Evolutionary conservation across 257 asterid genomes (phyloP), one percentile per base, ranked within the genome.

Genomic region (Penstemon eatonii): DNA sequence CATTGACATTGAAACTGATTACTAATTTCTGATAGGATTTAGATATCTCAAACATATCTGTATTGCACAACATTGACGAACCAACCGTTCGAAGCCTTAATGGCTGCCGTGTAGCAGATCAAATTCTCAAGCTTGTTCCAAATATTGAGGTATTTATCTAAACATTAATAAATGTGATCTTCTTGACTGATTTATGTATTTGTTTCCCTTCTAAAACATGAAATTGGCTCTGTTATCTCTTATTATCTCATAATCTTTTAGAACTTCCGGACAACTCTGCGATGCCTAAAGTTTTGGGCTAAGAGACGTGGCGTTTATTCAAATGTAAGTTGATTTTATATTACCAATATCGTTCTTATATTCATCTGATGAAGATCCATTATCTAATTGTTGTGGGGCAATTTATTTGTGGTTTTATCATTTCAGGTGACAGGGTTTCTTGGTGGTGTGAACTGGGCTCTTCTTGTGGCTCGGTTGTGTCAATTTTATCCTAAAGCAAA

Each of bases 381-480:
- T 68, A 36, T 12, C 12, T 64, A 41, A 12, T 15, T 1, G 11
- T 72, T 46, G 36, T 12, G 38, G 40, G 25, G 37, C 13, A 4
- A 33, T 39, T 12, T 61, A 6, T 43, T 44, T 50, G 25, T 0
- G 52, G 6, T 46, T 13, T 61, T 53, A 53, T 46, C 72, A 4
- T 78, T 13, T 71, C 75, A 93, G 98, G 97, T 93, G 59, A 94
- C 92, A 63, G 98, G 99, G 59, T 94, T 95, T 86, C 99, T 94
- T 46, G 98, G 99, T 58, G 98, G 98, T 41, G 96, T 91, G 56
- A 94, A 89, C 73, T 94, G 96, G 99, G 98, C 99, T 47, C 83
- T 94, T 66, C 96, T 94, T 57, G 99, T 91, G 18, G 99, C 99
- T 50, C 91, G 96, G 10, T 78, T 94, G 62, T 94, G 99, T 49